phyloP scores from a whole-genome alignment of 768 basidiomycete genomes.

The Cystobasidium tubakii region DNA sequence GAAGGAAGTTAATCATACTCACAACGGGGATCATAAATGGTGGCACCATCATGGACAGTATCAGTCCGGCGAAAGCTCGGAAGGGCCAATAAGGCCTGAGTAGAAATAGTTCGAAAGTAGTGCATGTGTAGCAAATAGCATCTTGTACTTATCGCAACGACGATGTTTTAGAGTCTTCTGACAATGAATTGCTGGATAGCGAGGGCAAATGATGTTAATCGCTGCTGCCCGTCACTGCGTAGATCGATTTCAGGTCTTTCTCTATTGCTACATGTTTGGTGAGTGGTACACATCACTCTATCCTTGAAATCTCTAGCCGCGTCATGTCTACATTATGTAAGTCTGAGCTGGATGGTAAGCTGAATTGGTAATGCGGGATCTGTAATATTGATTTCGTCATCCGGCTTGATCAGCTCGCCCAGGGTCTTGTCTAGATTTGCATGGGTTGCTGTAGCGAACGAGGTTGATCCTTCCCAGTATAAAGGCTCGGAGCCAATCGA shows the following conservation, averaged over 20 bases:
- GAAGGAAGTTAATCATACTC: slow-evolving; percentile 38
- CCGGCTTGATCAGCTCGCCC: slow-evolving; percentile 67
- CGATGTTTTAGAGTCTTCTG: too few species aligned
- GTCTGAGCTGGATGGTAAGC: slow-evolving; percentile 53
- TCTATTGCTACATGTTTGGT: background rate
- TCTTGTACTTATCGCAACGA: background rate
- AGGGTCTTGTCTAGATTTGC: slow-evolving; percentile 83
- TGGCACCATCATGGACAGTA: slow-evolving; percentile 36
- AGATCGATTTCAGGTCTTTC: too few species aligned
- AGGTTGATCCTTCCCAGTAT: slow-evolving; percentile 89
- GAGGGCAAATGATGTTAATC: too few species aligned
- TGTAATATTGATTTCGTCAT: slow-evolving; percentile 78
- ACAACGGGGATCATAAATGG: slow-evolving; percentile 44
- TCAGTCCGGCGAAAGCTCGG: slow-evolving; percentile 21
- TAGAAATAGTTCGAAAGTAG: background rate
- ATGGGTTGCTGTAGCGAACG: slow-evolving; percentile 77
- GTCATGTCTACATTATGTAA: slow-evolving; percentile 25
- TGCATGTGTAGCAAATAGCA: background rate
- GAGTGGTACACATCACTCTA: background rate
- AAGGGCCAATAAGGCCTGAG: background rate
- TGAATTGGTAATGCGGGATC: slow-evolving; percentile 83
- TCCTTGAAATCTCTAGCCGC: background rate
- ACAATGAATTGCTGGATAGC: too few species aligned
- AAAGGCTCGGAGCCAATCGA: slow-evolving; percentile 69
- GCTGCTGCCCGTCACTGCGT: too few species aligned